Base-by-base conservation (phyloP, 2,329 filamentous ascomycete species). In the Acephala macrosclerotiorum region DNA sequence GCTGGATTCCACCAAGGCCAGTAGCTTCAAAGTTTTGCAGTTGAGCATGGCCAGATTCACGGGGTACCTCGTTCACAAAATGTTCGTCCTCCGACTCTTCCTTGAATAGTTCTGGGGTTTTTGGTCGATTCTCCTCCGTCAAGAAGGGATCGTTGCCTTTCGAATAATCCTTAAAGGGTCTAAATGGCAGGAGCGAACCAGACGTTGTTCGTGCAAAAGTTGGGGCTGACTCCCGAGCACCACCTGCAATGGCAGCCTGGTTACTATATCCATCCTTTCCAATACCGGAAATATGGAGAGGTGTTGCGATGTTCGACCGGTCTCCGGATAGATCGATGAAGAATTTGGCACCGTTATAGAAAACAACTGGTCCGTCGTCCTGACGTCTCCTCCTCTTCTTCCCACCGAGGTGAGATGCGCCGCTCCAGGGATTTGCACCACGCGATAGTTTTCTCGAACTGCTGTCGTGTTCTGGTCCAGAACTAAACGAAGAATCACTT, bases 321-420 rank as follows among this genome's bases (percentile, higher is more conserved):
- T 94, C 90, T 1, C 90, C 89, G 18, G 89, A 92, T 3, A 96
- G 79, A 75, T 97, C 93, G 1, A 89, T 94, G 76, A 89, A 96
- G 76, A 96, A 97, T 0, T 87, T 87, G 1, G 91, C 90, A 29
- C 91, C 91, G 66, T 86, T 92, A 76, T 95, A 96, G 74, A 94
- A 96, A 20, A 95, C 93, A 70, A 96, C 91, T 0, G 91, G 89
- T 9, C 92, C 93, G 65, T 91, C 88, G 14, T 88, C 83, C 0
- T 82, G 84, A 29, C 85, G 84, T 18, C 14, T 53, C 75, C 83
- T 68, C 79, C 36, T 38, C 42, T 57, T 35, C 38, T 57, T 35
- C 38, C 49, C 55, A 20, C 16, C 33, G 35, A 60, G 45, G 26
- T n/a, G n/a, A 40, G 59, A 55, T 1, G 16, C 40, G 6, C 16